These are phyloP conservation scores for Opeltia flavorubescens DNA, from an alignment of 495 filamentous ascomycete genomes.

Conservation along the genomic window DNA sequence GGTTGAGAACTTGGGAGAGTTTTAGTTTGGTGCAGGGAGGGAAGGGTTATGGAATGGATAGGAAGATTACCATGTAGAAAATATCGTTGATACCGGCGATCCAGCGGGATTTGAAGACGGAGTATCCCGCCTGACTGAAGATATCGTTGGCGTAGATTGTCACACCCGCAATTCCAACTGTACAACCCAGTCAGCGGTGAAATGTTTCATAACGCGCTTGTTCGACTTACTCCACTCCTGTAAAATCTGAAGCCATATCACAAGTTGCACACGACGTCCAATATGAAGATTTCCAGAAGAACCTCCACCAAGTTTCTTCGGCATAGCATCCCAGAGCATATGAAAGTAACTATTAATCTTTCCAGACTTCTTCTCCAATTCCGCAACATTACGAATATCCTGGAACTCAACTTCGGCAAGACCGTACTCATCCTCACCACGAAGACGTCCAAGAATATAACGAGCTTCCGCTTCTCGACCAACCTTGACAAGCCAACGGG, in stretches of 20 bases:
- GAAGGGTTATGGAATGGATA: slow-evolving; percentile 19
- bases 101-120: slow-evolving; percentile 6
- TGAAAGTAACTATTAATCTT: slow-evolving; percentile 15
- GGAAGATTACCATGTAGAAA: slow-evolving; percentile 25
- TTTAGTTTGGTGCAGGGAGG: slow-evolving; percentile 34
- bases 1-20: slow-evolving; percentile 34
- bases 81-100: slow-evolving; percentile 33
- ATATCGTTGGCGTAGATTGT: slow-evolving; percentile 22
- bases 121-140: slow-evolving; percentile 1
- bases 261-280: slow-evolving; percentile 21
- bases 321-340: slow-evolving; percentile 19
- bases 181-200: too few species aligned
- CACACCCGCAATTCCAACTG: too few species aligned
- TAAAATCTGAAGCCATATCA: slow-evolving; percentile 21
- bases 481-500: slow-evolving; percentile 29
- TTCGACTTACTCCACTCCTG: slow-evolving; percentile 12
- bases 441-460: slow-evolving; percentile 41
- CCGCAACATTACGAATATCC: slow-evolving; percentile 19
- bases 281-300: slow-evolving; percentile 18
- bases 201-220: too few species aligned
- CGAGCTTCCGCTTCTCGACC: slow-evolving; percentile 22
- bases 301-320: slow-evolving; percentile 1
- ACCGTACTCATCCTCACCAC: slow-evolving; percentile 23
- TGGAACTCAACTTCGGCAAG: slow-evolving; percentile 15
- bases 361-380: slow-evolving; percentile 15